These are phyloP conservation scores for Peribolospora baueri DNA, from an alignment of 768 basidiomycete species.

Conservation along the genomic window DNA sequence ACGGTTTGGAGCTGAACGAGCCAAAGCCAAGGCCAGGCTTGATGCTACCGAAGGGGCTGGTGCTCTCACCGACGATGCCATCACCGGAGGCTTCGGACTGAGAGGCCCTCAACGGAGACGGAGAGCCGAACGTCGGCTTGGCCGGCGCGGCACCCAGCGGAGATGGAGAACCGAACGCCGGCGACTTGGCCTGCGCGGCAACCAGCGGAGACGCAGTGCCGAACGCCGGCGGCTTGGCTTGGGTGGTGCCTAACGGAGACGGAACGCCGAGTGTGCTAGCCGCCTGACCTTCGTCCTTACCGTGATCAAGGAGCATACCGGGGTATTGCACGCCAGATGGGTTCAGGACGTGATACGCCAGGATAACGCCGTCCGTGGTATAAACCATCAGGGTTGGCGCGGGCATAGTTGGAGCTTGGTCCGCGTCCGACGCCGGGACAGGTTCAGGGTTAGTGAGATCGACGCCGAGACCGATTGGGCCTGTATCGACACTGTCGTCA, in stretches of 20 bases:
- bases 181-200: neutral
- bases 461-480: slow-evolving; percentile 19
- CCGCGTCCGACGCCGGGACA: slow-evolving; percentile 10
- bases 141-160: neutral
- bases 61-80: no score
- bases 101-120: neutral
- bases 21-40: neutral
- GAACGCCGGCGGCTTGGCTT: neutral
- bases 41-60: neutral
- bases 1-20: neutral
- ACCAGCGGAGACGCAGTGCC: neutral
- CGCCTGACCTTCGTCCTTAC: neutral
- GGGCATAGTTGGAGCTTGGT: slow-evolving; percentile 16
- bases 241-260: slow-evolving; percentile 2
- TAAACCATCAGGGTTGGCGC: slow-evolving; percentile 17
- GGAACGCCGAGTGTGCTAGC: slow-evolving; percentile 3
- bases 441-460: slow-evolving; percentile 17
- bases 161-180: neutral
- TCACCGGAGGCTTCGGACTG: slow-evolving; percentile 3
- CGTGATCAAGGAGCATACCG: slow-evolving; percentile 14
- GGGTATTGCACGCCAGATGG: slow-evolving; percentile 13
- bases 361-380: slow-evolving; percentile 20
- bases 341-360: slow-evolving; percentile 18
- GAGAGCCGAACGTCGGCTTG: neutral
- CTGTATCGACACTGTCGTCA: slow-evolving; percentile 17